Conservation (phyloP, 768 basidiomycete genomes). For the Termitomyces sp. region DNA sequence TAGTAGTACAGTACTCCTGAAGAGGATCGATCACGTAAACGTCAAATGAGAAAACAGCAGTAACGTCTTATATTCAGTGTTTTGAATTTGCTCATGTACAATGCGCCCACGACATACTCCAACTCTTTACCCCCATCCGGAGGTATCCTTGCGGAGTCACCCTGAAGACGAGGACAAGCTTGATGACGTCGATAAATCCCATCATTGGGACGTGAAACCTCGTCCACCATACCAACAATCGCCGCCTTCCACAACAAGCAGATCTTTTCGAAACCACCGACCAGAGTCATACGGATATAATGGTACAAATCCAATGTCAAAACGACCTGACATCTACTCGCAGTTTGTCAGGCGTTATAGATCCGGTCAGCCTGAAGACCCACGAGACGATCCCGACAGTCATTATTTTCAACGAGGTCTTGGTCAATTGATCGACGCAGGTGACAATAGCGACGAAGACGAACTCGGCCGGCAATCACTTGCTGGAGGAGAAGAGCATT, state of each 20-base stretch:
- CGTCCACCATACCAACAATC: conserved; percentile 30
- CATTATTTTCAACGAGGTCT: conserved; percentile 75
- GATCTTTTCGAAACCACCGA: conserved; percentile 22
- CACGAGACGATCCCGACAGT: conserved; percentile 75
- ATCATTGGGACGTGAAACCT: conserved; percentile 28
- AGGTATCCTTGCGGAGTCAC: conserved; percentile 30
- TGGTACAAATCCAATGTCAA: conserved; percentile 14
- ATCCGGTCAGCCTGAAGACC: conserved; percentile 59
- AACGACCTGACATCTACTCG: conserved; percentile 61
- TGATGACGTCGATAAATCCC: conserved; percentile 33
- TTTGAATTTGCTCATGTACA: conserved; percentile 7
- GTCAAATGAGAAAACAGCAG: background rate
- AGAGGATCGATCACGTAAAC: conserved; percentile 10
- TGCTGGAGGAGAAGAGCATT: conserved; percentile 41
- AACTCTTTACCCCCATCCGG: conserved; percentile 60
- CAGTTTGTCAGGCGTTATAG: conserved; percentile 77
- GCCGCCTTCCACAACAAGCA: conserved; percentile 20
- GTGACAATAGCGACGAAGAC: conserved; percentile 76
- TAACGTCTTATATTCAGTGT: conserved; percentile 1
- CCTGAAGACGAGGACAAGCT: conserved; percentile 48
- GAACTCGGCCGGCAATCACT: conserved; percentile 41
- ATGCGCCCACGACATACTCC: conserved; percentile 57
- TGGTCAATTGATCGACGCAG: conserved; percentile 60
- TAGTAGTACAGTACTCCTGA: background rate
- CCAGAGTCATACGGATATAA: conserved; percentile 12